Evolutionary conservation across 345 rosid genomes (phyloP).

Genomic region (Nephelium lappaceum): DNA sequence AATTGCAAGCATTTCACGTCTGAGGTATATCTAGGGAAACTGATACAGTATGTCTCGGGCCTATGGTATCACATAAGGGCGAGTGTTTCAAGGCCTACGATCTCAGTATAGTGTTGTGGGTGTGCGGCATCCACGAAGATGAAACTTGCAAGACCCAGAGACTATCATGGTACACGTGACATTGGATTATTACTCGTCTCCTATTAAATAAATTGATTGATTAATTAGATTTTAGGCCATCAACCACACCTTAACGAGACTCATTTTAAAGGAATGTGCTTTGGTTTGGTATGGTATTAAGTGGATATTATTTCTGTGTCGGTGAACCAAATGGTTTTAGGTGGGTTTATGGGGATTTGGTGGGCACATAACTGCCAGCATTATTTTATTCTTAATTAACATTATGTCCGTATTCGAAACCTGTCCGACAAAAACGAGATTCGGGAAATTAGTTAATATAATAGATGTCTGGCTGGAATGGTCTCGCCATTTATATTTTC

Average conservation of each 20-base stretch:
- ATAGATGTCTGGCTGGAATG: conserved; percentile 22
- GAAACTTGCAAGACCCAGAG: conserved; percentile 33
- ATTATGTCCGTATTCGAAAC: too few species aligned
- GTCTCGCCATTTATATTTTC: background rate
- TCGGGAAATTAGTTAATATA: background rate
- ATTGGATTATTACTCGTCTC: conserved; percentile 3
- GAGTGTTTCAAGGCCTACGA: conserved; percentile 40
- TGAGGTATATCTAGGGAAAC: conserved; percentile 33
- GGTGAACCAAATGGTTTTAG: background rate
- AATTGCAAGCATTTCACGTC: conserved; percentile 40
- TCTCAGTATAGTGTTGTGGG: conserved; percentile 32
- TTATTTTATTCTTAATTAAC: background rate
- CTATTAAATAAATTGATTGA: conserved; percentile 1
- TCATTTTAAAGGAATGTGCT: background rate
- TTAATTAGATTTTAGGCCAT: conserved; percentile 1
- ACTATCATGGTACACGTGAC: conserved; percentile 7
- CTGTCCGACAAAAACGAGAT: too few species aligned
- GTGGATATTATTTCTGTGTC: conserved; percentile 11
- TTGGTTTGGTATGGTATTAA: background rate
- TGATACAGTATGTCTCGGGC: conserved; percentile 24
- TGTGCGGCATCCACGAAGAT: conserved; percentile 51
- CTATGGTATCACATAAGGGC: conserved; percentile 7
- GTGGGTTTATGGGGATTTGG: background rate
- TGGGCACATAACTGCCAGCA: background rate
- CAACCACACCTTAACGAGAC: background rate